Conservation (phyloP, 768 basidiomycete genomes). For the Kwoniella bestiolae region DNA sequence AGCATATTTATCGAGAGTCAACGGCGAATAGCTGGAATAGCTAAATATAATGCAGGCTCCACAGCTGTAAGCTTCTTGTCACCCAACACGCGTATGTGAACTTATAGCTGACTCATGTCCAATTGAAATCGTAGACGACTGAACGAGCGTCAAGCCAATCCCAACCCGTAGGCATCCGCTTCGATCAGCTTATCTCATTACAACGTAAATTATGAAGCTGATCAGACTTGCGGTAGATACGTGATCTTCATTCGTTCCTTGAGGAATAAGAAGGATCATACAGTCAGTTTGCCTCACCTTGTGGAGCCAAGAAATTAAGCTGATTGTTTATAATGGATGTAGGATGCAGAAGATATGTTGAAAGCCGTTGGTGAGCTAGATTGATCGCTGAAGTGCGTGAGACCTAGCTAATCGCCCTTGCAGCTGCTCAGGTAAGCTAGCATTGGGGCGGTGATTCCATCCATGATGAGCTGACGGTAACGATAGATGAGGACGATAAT, state of each 20-base stretch:
- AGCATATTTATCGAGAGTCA: no score
- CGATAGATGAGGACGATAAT: constrained; percentile 55
- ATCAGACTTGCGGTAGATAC: constrained; percentile 24
- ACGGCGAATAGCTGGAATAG: not conserved
- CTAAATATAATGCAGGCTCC: constrained; percentile 47
- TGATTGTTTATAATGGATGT: no score
- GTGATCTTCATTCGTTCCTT: constrained; percentile 47
- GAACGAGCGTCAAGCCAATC: constrained; percentile 51
- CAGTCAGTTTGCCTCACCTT: constrained; percentile 19
- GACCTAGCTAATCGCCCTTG: no score
- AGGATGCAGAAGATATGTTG: constrained; percentile 51
- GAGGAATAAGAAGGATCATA: constrained; percentile 35
- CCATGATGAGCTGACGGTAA: not conserved
- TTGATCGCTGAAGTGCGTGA: no score
- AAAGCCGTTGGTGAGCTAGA: constrained; percentile 51
- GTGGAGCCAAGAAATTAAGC: not conserved
- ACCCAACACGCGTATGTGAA: not conserved
- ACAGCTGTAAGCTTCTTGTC: constrained; percentile 35
- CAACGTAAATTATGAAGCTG: not conserved
- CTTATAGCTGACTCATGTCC: constrained; percentile 7
- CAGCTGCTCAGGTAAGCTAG: constrained; percentile 16
- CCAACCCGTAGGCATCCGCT: constrained; percentile 37
- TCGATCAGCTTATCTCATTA: not conserved
- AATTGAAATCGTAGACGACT: constrained; percentile 37
- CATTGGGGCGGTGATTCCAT: not conserved